These are phyloP conservation scores for Trametes punicea DNA, from an alignment of 768 basidiomycete genomes.

Conservation along the genomic window DNA sequence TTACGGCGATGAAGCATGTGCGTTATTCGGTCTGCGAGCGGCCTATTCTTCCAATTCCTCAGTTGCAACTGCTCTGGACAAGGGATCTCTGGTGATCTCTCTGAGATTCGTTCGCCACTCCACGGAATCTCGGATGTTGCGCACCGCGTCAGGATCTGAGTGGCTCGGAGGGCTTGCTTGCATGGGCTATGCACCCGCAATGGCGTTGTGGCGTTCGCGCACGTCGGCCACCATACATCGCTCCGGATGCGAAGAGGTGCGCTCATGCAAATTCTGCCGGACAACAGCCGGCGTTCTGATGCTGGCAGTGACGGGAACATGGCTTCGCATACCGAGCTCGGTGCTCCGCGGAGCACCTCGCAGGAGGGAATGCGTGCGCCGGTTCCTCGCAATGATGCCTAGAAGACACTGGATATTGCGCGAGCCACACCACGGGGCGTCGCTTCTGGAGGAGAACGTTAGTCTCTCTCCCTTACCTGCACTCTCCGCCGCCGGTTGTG, in stretches of 20 bases:
- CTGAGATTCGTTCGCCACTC: not conserved
- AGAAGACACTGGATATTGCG: not conserved
- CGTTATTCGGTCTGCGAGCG: not conserved
- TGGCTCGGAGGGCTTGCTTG: not conserved
- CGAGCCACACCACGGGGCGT: not conserved
- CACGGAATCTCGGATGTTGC: conserved; percentile 5
- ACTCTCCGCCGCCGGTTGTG: not conserved
- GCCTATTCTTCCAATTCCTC: too few species aligned
- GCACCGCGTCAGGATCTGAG: not conserved
- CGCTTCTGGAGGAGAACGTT: not conserved
- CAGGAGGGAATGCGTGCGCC: not conserved
- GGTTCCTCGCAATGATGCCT: not conserved
- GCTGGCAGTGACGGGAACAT: not conserved
- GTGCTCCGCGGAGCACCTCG: not conserved
- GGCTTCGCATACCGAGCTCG: not conserved
- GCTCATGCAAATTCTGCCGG: not conserved
- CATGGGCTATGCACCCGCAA: not conserved
- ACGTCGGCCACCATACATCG: conserved; percentile 13
- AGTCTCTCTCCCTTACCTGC: not conserved
- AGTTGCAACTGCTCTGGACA: too few species aligned
- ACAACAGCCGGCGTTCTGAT: conserved; percentile 5
- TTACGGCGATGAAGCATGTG: not conserved
- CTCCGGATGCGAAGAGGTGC: conserved; percentile 2
- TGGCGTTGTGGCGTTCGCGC: not conserved
- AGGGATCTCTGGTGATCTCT: not conserved